A percentile compares a stretch with the other conserved stretches of the same genome.
Conservation (phyloP, 2,329 filamentous ascomycete species). For the Dactylonectria estremocensis region DNA sequence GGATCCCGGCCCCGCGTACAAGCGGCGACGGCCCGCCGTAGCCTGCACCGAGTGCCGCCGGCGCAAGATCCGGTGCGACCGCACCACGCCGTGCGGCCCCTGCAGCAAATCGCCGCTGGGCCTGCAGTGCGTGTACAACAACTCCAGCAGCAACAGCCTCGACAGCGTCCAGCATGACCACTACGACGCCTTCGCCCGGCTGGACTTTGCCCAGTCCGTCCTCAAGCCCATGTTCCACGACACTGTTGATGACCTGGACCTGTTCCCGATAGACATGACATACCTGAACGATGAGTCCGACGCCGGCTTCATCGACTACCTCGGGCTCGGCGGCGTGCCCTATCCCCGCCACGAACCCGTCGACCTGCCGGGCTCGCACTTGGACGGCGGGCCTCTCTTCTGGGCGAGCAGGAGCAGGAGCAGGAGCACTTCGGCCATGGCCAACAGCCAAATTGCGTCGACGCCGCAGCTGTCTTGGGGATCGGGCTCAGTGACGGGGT, state of each 20-base stretch:
- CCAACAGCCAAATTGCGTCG: slow-evolving; percentile 6
- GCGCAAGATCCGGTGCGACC: slow-evolving; percentile 38
- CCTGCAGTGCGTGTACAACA: slow-evolving; percentile 37
- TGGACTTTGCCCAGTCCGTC: slow-evolving; percentile 8
- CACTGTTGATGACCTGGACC: slow-evolving; percentile 10
- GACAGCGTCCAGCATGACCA: slow-evolving; percentile 18
- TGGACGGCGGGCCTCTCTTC: slow-evolving; percentile 6
- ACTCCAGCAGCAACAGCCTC: slow-evolving; percentile 15
- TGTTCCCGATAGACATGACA: slow-evolving; percentile 18
- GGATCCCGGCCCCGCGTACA: slow-evolving; percentile 36
- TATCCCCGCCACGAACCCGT: background rate
- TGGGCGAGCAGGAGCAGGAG: slow-evolving; percentile 1
- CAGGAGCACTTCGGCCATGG: background rate
- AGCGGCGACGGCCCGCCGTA: slow-evolving; percentile 35
- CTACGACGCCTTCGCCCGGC: slow-evolving; percentile 18
- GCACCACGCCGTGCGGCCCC: slow-evolving; percentile 32
- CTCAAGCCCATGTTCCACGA: slow-evolving; percentile 21
- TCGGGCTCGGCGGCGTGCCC: slow-evolving; percentile 3
- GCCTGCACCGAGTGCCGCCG: slow-evolving; percentile 38
- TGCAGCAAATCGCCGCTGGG: slow-evolving; percentile 32
- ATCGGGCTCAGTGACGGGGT: slow-evolving; percentile 8
- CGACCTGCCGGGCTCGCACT: background rate
- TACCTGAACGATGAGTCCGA: slow-evolving; percentile 29
- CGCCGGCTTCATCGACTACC: slow-evolving; percentile 18
- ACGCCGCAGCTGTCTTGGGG: slow-evolving; percentile 15